Evolutionary conservation across 371 early-diverging fungal species (phyloP).

Genomic region (Mortierella sp.): DNA sequence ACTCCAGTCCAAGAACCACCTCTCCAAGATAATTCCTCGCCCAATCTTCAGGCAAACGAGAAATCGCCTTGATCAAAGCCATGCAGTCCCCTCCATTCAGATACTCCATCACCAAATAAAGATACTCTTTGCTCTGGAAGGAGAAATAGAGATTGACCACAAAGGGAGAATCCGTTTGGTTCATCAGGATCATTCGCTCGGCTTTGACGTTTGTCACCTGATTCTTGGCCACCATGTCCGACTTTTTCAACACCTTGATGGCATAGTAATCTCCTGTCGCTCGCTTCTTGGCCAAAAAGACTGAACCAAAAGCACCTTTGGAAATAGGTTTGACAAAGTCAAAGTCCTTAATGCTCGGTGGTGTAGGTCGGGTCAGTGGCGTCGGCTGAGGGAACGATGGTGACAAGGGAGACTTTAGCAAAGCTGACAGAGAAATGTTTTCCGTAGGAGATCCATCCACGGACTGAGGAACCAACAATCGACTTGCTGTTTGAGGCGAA

Average conservation of each 20-base stretch:
- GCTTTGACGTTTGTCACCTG: constrained; percentile 92
- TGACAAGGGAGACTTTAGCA: constrained; percentile 47
- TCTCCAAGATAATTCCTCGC: constrained; percentile 94
- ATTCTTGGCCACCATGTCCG: constrained; percentile 93
- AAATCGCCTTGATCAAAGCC: constrained; percentile 87
- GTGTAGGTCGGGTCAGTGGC: constrained; percentile 57
- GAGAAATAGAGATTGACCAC: constrained; percentile 94
- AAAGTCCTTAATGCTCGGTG: constrained; percentile 89
- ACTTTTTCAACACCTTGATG: constrained; percentile 89
- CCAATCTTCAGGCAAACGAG: constrained; percentile 90
- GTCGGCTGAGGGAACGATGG: constrained; percentile 62
- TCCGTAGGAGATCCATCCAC: constrained; percentile 46
- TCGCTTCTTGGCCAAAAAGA: constrained; percentile 86
- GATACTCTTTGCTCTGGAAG: constrained; percentile 91
- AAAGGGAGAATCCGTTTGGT: constrained; percentile 90
- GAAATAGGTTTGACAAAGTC: constrained; percentile 93
- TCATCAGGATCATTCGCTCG: constrained; percentile 86
- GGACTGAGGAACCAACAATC: constrained; percentile 43
- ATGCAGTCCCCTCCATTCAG: constrained; percentile 97
- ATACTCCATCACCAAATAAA: constrained; percentile 97
- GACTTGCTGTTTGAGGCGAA: constrained; percentile 28
- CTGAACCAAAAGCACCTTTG: constrained; percentile 93
- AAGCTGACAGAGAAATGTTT: constrained; percentile 18
- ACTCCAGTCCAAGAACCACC: constrained; percentile 92
- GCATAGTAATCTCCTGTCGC: constrained; percentile 90